Conservation (phyloP, 768 basidiomycete species). For the Multifurca ochricompacta region DNA sequence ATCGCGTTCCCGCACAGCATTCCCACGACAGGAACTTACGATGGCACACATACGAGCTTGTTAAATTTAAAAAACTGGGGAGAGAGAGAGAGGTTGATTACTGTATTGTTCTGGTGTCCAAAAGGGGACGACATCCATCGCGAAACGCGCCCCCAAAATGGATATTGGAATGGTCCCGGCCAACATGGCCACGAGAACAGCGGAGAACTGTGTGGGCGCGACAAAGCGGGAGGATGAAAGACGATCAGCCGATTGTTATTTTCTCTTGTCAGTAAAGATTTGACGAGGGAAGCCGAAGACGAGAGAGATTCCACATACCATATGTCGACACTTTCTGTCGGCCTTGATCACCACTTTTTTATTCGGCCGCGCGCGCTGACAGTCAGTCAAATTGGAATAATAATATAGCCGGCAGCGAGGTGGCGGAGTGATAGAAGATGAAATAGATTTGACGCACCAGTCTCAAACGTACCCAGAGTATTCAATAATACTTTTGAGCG, state of each 20-base stretch:
- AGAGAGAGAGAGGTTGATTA: slow-evolving; percentile 24
- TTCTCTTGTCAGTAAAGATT: too few relatives aligned
- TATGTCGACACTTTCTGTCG: slow-evolving; percentile 59
- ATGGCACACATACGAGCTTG: too few relatives aligned
- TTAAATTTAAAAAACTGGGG: neutral
- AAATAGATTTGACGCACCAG: slow-evolving; percentile 42
- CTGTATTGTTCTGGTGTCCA: slow-evolving; percentile 82
- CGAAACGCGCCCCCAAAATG: slow-evolving; percentile 63
- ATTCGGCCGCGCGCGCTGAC: neutral
- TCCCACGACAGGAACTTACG: slow-evolving; percentile 80
- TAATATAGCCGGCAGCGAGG: neutral
- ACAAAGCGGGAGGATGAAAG: neutral
- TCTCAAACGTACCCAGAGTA: slow-evolving; percentile 69
- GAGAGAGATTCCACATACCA: slow-evolving; percentile 48
- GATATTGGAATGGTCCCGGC: slow-evolving; percentile 76
- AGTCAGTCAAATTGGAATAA: neutral
- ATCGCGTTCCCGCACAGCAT: slow-evolving; percentile 83
- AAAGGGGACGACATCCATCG: slow-evolving; percentile 71
- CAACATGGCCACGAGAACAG: slow-evolving; percentile 60
- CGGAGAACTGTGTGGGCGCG: slow-evolving; percentile 62
- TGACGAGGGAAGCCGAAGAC: too few relatives aligned
- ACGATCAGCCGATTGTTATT: neutral
- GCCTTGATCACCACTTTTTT: slow-evolving; percentile 67
- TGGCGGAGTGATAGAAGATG: neutral
- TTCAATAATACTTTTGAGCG: slow-evolving; percentile 51